phyloP scores from a whole-genome alignment of 129 eudicot species.

The Mikania micrantha region DNA sequence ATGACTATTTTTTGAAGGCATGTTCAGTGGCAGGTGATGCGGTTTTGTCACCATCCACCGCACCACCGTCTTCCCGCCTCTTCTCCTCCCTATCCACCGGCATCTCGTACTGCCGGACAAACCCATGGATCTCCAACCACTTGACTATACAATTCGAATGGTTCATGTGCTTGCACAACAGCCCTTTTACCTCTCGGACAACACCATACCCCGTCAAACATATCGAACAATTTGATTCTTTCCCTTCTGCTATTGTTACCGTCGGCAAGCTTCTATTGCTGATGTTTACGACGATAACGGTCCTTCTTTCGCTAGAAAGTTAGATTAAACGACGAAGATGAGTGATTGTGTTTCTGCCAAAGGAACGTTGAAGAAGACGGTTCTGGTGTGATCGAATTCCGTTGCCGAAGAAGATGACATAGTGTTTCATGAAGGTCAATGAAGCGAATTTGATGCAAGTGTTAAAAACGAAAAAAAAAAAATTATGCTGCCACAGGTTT shows the following conservation, averaged over 20 bases:
- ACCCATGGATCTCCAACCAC: conserved; percentile 51
- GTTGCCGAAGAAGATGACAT: too few species aligned
- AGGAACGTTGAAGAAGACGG: conserved; percentile 1
- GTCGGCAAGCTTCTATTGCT: conserved; percentile 44
- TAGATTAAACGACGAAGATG: background rate
- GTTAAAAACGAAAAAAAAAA: too few species aligned
- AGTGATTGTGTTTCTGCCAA: background rate
- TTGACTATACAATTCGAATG: conserved; percentile 46
- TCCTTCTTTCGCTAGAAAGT: background rate
- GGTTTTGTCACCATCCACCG: too few species aligned
- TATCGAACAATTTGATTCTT: conserved; percentile 53
- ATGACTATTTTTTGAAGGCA: too few species aligned
- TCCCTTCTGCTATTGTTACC: conserved; percentile 20
- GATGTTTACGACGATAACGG: conserved; percentile 46
- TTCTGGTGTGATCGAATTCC: too few species aligned
- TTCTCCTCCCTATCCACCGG: conserved; percentile 35
- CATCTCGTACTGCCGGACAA: conserved; percentile 56
- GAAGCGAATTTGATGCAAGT: too few species aligned
- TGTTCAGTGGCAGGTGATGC: too few species aligned
- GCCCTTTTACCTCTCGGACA: conserved; percentile 29
- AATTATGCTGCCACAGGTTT: too few species aligned
- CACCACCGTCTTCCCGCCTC: conserved; percentile 13
- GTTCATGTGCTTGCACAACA: conserved; percentile 54
- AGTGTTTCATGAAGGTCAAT: too few species aligned
- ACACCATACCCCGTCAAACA: conserved; percentile 43